Evolutionary conservation across 352 stramenopile genomes (phyloP).

Genomic region (Globisporangium cystogenes): DNA sequence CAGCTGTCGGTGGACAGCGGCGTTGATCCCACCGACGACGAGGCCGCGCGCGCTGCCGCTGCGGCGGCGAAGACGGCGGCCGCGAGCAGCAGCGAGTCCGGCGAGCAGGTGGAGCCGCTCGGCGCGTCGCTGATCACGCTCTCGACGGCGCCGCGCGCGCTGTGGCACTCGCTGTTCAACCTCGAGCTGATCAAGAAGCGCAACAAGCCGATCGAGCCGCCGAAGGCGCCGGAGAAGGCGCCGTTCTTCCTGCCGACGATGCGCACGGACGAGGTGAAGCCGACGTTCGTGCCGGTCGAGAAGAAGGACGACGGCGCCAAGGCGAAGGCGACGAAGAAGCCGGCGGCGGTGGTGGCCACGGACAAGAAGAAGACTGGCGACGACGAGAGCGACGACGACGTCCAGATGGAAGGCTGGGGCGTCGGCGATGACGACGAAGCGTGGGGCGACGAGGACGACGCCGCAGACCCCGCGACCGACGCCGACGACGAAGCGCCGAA

Average conservation of each 20-base stretch:
- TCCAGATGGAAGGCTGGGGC: conserved; percentile 60
- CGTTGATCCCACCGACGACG: conserved; percentile 7
- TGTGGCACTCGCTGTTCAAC: conserved; percentile 90
- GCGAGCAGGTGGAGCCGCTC: conserved; percentile 41
- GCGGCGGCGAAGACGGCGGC: conserved; percentile 36
- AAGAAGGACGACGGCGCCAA: conserved; percentile 5
- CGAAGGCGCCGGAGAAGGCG: conserved; percentile 91
- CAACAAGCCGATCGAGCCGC: conserved; percentile 94
- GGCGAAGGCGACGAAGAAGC: conserved; percentile 1
- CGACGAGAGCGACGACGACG: conserved; percentile 18
- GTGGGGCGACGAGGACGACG: conserved; percentile 51
- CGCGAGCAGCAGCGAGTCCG: conserved; percentile 21
- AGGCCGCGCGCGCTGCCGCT: conserved; percentile 11
- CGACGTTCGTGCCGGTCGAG: conserved; percentile 62
- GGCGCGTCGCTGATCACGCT: conserved; percentile 67
- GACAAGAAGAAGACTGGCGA: conserved; percentile 6
- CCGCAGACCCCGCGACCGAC: conserved; percentile 22
- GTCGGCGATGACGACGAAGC: conserved; percentile 51
- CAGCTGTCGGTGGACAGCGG: conserved; percentile 24
- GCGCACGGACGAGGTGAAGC: conserved; percentile 72
- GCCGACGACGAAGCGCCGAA: conserved; percentile 19
- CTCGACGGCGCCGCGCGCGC: conserved; percentile 69
- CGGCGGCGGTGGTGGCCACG: background rate
- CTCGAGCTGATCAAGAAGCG: conserved; percentile 94
- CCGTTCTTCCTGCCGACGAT: conserved; percentile 95